These are phyloP conservation scores for Vitellaria paradoxa DNA, from an alignment of 179 eudicot species.

Conservation along the genomic window DNA sequence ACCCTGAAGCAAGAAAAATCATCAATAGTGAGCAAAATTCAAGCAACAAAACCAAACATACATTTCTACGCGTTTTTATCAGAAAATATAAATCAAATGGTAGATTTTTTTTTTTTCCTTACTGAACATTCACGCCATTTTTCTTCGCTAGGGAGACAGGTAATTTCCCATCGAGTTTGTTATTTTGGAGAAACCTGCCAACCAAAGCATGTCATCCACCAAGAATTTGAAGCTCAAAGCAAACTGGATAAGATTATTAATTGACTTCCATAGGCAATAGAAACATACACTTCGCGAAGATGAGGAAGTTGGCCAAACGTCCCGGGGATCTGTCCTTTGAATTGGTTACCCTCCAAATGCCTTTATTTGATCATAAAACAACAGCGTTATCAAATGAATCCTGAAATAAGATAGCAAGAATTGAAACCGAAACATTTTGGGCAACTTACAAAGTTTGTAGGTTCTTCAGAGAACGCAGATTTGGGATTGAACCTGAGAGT, in stretches of 20 bases:
- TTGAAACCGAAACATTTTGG: too few species aligned
- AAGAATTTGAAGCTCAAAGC: not conserved
- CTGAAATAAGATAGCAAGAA: not conserved
- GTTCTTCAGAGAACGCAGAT: conserved; percentile 46
- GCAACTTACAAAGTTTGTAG: conserved; percentile 61
- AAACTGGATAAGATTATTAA: not conserved
- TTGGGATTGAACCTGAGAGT: conserved; percentile 61
- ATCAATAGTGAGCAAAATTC: not conserved
- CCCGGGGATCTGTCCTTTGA: conserved; percentile 68
- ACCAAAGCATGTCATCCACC: not conserved
- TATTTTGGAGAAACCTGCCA: conserved; percentile 68
- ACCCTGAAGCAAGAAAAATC: conserved; percentile 3
- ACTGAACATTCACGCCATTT: conserved; percentile 22
- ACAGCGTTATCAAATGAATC: not conserved
- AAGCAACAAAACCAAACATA: not conserved
- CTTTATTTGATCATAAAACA: conserved; percentile 31
- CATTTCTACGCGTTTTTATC: too few species aligned
- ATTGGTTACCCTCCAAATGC: conserved; percentile 82
- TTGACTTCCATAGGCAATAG: not conserved
- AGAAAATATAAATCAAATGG: too few species aligned
- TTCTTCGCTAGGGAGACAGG: conserved; percentile 35
- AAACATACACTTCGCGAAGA: conserved; percentile 64
- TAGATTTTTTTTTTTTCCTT: conserved; percentile 5
- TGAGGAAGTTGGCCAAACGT: conserved; percentile 58
- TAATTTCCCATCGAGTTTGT: conserved; percentile 44